phyloP scores from a whole-genome alignment of 768 basidiomycete genomes.

The Artomyces pyxidatus region DNA sequence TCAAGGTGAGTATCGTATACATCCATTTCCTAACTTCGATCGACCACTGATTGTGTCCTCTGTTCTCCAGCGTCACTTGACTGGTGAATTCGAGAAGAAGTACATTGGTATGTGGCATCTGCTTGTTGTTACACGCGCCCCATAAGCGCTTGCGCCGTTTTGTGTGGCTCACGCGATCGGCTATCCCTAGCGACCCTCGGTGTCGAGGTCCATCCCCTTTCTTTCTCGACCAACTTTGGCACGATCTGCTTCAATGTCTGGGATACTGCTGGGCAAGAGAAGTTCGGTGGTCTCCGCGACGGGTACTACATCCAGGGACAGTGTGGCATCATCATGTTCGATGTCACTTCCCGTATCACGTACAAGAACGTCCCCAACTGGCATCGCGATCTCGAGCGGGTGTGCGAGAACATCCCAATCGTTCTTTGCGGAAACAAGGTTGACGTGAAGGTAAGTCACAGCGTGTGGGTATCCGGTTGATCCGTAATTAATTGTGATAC shows the following conservation, averaged over 20 bases:
- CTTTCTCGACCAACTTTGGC: constrained; percentile 97
- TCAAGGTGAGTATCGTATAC: constrained; percentile 59
- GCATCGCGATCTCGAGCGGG: constrained; percentile 99
- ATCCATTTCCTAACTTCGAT: constrained; percentile 29
- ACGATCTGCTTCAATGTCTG: constrained; percentile 99
- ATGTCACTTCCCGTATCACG: constrained; percentile 98
- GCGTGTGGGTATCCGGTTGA: too few species aligned
- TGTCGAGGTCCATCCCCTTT: constrained; percentile 96
- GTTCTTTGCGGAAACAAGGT: constrained; percentile 99
- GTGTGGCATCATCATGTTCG: constrained; percentile 99
- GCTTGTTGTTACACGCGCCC: neutral
- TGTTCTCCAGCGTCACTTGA: constrained; percentile 79
- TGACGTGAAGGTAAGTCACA: constrained; percentile 81
- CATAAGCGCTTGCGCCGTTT: constrained; percentile 1
- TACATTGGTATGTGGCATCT: constrained; percentile 71
- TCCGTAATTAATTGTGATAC: too few species aligned
- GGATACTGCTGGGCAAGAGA: constrained; percentile 99
- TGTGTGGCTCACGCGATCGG: constrained; percentile 11
- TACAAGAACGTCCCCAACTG: constrained; percentile 99
- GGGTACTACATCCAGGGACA: constrained; percentile 97
- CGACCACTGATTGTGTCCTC: constrained; percentile 43
- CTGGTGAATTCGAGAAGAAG: constrained; percentile 99
- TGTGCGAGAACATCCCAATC: constrained; percentile 99
- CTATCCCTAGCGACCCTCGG: constrained; percentile 81
- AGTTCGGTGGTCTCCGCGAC: constrained; percentile 97